Conservation (phyloP, 306 rosid genomes). For the Sophora flavescens region DNA sequence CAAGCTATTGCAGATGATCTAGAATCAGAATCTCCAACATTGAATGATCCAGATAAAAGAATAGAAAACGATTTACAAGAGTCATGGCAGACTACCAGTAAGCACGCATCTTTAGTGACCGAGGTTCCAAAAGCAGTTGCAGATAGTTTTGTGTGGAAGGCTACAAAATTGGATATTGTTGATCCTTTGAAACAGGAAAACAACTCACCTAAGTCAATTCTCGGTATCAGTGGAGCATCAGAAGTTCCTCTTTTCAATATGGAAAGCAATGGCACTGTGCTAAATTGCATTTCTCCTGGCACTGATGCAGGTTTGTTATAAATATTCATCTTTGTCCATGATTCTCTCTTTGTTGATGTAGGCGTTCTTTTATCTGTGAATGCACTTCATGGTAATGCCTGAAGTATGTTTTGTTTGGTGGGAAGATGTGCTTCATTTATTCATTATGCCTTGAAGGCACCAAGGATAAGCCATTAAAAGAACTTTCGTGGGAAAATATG, state of each 20-base stretch:
- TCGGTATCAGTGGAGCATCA: conserved; percentile 45
- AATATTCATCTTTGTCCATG: conserved; percentile 21
- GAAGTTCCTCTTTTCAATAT: conserved; percentile 52
- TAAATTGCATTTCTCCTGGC: conserved; percentile 40
- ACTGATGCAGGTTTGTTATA: conserved; percentile 60
- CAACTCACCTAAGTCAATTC: conserved; percentile 57
- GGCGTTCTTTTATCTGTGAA: conserved; percentile 20
- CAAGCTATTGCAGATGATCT: conserved; percentile 67
- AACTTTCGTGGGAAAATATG: neutral
- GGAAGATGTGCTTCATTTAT: conserved; percentile 5
- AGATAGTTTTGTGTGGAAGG: conserved; percentile 45
- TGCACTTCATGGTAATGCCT: neutral
- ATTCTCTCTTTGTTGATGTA: conserved; percentile 1
- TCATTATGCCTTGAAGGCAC: neutral
- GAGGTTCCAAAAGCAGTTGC: conserved; percentile 61
- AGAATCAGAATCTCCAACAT: conserved; percentile 52
- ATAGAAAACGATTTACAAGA: conserved; percentile 44
- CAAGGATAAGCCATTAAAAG: conserved; percentile 8
- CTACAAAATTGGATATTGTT: conserved; percentile 36
- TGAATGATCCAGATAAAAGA: conserved; percentile 50
- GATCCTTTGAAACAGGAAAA: conserved; percentile 49
- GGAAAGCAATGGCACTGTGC: conserved; percentile 44
- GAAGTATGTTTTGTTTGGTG: conserved; percentile 12
- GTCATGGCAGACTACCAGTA: conserved; percentile 52
- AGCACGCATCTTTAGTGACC: conserved; percentile 51